Base-by-base conservation (phyloP, 2,329 filamentous ascomycete species). In the Clarireedia paspali region DNA sequence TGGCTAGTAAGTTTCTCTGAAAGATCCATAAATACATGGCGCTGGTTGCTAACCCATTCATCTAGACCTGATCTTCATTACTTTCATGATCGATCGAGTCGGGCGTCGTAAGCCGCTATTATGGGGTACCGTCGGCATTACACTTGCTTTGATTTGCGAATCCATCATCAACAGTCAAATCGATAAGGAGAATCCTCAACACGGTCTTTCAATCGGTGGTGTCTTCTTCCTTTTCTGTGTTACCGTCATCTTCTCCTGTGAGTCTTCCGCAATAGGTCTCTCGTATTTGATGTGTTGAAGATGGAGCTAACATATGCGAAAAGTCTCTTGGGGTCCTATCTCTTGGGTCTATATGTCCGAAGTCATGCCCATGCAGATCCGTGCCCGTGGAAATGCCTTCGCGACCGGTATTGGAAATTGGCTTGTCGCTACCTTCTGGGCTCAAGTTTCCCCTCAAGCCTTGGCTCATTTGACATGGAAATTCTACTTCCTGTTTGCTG, bases 191-290 rank as follows among this genome's bases (percentile, higher is more conserved):
- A 73, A 74, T 2, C 63, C 64, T 1, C 66, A 69, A 5, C 62
- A 75, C 60, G 70, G 73, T 50, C 68, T 82, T 42, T 82, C 82
- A 46, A 80, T 83, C 40, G 80, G 75, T 0, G 83, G 80, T 12
- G 81, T 87, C 17, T 82, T 83, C 62, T 86, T 87, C 70, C 68
- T 87, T n/a, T 87, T 86, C 66, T 75, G 76, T 49, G 80, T 83
- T 51, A 79, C 79, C 23, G 74, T 78, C 14, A 77, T 83, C 61
- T 85, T 83, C 62, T 81, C 78, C 4, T 57, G 59, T 58, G 56
- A 54, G 58, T 27, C 12, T 42, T 42, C 23, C n/a, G 14, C 38
- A 9, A 12, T 9, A 34, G 9, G 9, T 9, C 10, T 12, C 30
- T 34, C 12, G 10, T 4, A 34, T 10, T 9, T 34, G 10, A 12